Percentiles rank a stretch among this genome's conserved stretches.
These are phyloP conservation scores for Lentinus polychrous DNA, from an alignment of 1,284 basidiomycete genomes.

Conservation along the genomic window DNA sequence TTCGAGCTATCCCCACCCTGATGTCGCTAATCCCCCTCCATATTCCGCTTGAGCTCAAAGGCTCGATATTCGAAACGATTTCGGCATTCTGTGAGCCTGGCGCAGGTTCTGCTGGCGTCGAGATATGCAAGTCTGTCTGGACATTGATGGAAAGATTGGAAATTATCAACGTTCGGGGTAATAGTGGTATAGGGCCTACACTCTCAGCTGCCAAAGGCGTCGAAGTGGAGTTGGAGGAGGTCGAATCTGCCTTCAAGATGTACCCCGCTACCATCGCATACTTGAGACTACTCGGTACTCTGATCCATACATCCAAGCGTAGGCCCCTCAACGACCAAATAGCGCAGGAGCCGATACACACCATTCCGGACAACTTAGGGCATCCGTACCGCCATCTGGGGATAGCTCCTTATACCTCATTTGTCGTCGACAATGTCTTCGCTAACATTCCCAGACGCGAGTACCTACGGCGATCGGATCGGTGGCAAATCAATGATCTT, in stretches of 20 bases:
- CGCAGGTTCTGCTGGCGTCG: slow-evolving; percentile 64
- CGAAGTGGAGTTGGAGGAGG: slow-evolving; percentile 78
- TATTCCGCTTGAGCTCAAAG: slow-evolving; percentile 89
- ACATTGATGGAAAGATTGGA: slow-evolving; percentile 76
- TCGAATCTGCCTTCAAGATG: slow-evolving; percentile 71
- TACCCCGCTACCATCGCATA: slow-evolving; percentile 90
- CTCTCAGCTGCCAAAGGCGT: slow-evolving; percentile 60
- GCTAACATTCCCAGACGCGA: slow-evolving; percentile 64
- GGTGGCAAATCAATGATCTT: slow-evolving; percentile 84
- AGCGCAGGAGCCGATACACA: slow-evolving; percentile 58
- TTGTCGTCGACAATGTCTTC: slow-evolving; percentile 88
- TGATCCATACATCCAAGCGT: slow-evolving; percentile 74
- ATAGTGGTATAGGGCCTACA: slow-evolving; percentile 30
- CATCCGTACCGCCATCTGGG: slow-evolving; percentile 72
- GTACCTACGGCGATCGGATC: slow-evolving; percentile 68
- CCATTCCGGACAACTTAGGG: slow-evolving; percentile 72
- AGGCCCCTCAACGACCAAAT: slow-evolving; percentile 54
- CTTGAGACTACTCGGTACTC: slow-evolving; percentile 73
- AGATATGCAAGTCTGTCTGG: slow-evolving; percentile 82
- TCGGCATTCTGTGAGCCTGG: slow-evolving; percentile 81
- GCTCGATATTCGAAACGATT: slow-evolving; percentile 77
- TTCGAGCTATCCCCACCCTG: slow-evolving; percentile 74
- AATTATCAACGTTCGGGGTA: slow-evolving; percentile 68
- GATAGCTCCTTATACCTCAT: slow-evolving; percentile 72
- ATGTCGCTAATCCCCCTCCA: slow-evolving; percentile 75